Base-by-base conservation (phyloP, 2,329 filamentous ascomycete species). In the Penicillium sp. region DNA sequence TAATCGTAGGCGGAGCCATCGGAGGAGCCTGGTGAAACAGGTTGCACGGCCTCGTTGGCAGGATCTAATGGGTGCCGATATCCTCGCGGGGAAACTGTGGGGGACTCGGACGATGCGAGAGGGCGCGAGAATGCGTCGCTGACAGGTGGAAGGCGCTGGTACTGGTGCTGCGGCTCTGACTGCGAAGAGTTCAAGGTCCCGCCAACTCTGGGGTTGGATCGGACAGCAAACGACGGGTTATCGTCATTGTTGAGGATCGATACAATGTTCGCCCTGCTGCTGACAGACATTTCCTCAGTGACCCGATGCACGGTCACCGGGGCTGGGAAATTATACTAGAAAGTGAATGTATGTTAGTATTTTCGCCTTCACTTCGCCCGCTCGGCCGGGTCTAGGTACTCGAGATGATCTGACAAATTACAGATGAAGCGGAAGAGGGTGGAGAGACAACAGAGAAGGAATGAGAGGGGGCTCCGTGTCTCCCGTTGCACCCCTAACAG, bases 181-280 rank as follows among this genome's bases (percentile, higher is more conserved):
- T 65, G 64, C 27, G 63, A 55, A 43, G 69, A 65, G 21, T 31
- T 31, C 41, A 62, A 65, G 13, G 62, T 63, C 49, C 58, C 62
- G 22, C 56, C 61, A 19, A 64, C 52, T 57, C 62, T 58, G 10
- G 66, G 63, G 19, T 68, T 63, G 29, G 73, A 74, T 48, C 75
- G 74, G 52, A 79, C 73, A 35, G 74, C 73, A 65, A 79, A 79
- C 26, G 77, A 77, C 45, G 77, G 77, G 56, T 77, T 74, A 60
- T 79, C 76, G 68, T 79, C 76, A 66, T 79, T 77, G 68, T 79
- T 79, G 57, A 79, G 61, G 61, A 79, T 79, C 29, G 77, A 79
- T 57, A 77, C 70, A 61, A 76, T 70, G 63, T 64, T 73, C 46
- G 72, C 58, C 59, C 62, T 70, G 61, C 69, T 67, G 55, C 64